phyloP scores from a whole-genome alignment of 2,329 filamentous ascomycete species.

The Helicocarpus griseus region DNA sequence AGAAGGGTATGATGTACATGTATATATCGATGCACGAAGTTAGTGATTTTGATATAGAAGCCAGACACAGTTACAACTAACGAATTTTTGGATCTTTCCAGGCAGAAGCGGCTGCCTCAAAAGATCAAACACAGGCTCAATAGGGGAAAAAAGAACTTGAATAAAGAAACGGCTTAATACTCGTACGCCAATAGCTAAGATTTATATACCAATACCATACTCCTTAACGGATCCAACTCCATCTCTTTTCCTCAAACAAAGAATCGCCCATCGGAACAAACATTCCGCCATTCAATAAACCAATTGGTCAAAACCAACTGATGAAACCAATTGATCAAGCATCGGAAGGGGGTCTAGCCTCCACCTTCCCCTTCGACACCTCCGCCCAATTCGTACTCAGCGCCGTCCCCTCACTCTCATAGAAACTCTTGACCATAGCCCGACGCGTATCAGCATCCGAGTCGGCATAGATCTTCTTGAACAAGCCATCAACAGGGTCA shows the following conservation, averaged over 20 bases:
- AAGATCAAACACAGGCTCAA: too few species aligned
- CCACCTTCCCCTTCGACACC: conserved; percentile 61
- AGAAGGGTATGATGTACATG: too few species aligned
- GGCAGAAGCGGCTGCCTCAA: too few species aligned
- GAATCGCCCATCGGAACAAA: neutral
- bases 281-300: neutral
- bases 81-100: too few species aligned
- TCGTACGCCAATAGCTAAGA: too few species aligned
- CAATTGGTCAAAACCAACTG: neutral
- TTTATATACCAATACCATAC: too few species aligned
- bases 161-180: too few species aligned
- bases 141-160: too few species aligned
- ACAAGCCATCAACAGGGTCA: conserved; percentile 69
- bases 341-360: conserved; percentile 25
- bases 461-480: conserved; percentile 75
- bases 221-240: too few species aligned
- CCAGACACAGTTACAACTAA: too few species aligned
- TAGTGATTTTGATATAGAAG: too few species aligned
- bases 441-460: conserved; percentile 71
- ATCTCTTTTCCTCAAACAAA: neutral
- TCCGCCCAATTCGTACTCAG: conserved; percentile 88
- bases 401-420: conserved; percentile 86
- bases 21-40: too few species aligned
- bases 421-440: conserved; percentile 96
- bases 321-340: conserved; percentile 1